phyloP scores from a whole-genome alignment of 1,284 basidiomycete genomes.

The Bondarzewia mesenterica region DNA sequence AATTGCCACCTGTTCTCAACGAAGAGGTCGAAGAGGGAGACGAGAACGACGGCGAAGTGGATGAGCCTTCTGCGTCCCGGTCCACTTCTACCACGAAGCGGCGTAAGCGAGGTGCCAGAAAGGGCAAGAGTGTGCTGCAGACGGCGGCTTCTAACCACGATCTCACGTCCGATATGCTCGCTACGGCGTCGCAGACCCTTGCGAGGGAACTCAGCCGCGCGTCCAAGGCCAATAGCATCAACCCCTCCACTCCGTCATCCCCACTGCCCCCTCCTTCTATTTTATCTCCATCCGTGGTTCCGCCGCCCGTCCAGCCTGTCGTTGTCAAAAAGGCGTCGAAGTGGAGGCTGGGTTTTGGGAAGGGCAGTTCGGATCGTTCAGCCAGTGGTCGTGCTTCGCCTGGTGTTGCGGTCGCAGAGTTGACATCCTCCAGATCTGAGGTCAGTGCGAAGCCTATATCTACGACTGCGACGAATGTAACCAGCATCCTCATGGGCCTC shows the following conservation, averaged over 20 bases:
- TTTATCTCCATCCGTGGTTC: slow-evolving; percentile 6
- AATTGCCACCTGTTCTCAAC: slow-evolving; percentile 32
- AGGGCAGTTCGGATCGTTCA: slow-evolving; percentile 27
- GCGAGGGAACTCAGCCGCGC: slow-evolving; percentile 76
- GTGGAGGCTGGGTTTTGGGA: slow-evolving; percentile 73
- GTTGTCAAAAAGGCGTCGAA: slow-evolving; percentile 70
- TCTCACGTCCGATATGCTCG: slow-evolving; percentile 60
- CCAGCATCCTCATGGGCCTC: slow-evolving; percentile 61
- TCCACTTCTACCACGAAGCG: slow-evolving; percentile 64
- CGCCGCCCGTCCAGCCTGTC: slow-evolving; percentile 4
- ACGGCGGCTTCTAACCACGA: slow-evolving; percentile 27
- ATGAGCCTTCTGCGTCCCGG: slow-evolving; percentile 30
- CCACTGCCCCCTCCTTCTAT: neutral
- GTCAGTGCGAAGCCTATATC: slow-evolving; percentile 32
- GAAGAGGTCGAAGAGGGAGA: slow-evolving; percentile 25
- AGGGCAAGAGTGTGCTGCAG: slow-evolving; percentile 43
- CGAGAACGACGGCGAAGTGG: slow-evolving; percentile 30
- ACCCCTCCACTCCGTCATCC: slow-evolving; percentile 15
- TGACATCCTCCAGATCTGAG: slow-evolving; percentile 5
- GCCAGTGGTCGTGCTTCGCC: slow-evolving; percentile 28
- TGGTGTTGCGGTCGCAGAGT: slow-evolving; percentile 29
- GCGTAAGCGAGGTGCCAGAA: slow-evolving; percentile 73
- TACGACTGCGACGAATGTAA: slow-evolving; percentile 59
- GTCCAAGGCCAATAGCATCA: slow-evolving; percentile 13
- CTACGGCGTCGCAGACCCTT: slow-evolving; percentile 72